Evolutionary conservation across 495 filamentous ascomycete species (phyloP), one percentile per base, ranked within the genome.

Genomic region (Penicillium waksmanii): DNA sequence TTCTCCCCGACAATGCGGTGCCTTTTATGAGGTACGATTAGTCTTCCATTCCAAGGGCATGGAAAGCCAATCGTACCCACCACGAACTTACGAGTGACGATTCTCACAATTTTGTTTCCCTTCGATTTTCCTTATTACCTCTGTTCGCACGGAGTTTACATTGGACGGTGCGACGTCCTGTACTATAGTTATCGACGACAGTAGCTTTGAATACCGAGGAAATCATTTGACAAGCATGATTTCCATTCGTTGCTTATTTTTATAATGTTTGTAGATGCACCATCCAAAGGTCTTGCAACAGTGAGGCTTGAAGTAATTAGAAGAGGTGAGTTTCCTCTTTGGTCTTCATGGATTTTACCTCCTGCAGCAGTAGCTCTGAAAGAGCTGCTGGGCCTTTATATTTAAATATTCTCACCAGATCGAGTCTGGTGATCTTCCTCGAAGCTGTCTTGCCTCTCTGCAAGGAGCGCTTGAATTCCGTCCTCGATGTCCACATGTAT

Each of bases 31-130:
- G 27, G 27, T 31, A 31, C 27, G 27, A 31, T 31, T 7, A 9
- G 27, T 7, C 8, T 31, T 31, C 8, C 8, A 31, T 31, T 7
- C 27, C 8, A 7, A 7, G 5, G 2, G 27, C 5, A 31, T 31
- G 27, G 27, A 31, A 31, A 9, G 27, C 27, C 8, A 31, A 31
- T 61, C 57, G 52, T 57, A 54, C 27, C 8, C 27, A 9, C 27
- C 27, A 66, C 38, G 65, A 70, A 21, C 19, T 66, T 19, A 70
- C 44, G 68, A 68, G 25, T 66, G 25, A 70, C 56, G 66, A 68
- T 44, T 70, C 25, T 61, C 54, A 13, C 17, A 6, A 12, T 19
- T 44, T 44, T 44, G n/a, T 44, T 17, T 44, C 6, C 44, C 51
- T 55, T 34, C 21, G 31, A 53, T 53, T 53, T 25, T n/a, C 12